Conservation (phyloP, 2,329 filamentous ascomycete genomes). For the Tympanopsis confertula region DNA sequence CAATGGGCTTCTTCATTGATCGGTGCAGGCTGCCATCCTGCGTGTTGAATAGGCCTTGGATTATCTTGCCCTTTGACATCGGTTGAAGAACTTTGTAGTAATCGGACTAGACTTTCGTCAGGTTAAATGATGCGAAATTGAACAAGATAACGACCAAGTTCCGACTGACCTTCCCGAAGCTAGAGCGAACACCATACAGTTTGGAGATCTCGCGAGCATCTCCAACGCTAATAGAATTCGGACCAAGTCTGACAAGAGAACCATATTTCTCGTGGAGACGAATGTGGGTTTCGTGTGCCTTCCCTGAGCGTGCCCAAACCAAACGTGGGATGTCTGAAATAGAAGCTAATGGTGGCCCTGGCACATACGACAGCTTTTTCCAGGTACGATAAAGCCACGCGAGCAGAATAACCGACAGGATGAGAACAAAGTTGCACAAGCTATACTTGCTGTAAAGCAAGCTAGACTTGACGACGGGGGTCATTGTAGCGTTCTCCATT, state of each 20-base stretch:
- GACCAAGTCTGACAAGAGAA: neutral
- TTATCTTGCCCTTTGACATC: slow-evolving; percentile 7
- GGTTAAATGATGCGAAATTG: neutral
- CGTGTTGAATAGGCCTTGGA: slow-evolving; percentile 11
- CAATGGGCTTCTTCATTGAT: slow-evolving; percentile 8
- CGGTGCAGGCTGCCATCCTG: slow-evolving; percentile 10
- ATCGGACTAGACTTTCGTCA: slow-evolving; percentile 5
- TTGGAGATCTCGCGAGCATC: neutral
- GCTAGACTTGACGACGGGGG: too few relatives aligned
- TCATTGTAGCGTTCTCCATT: too few relatives aligned
- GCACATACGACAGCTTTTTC: too few relatives aligned
- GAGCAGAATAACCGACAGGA: too few relatives aligned
- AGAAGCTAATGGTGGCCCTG: neutral
- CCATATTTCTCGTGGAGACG: neutral
- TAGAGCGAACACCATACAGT: neutral
- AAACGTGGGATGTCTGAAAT: too few relatives aligned
- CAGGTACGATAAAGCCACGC: too few relatives aligned
- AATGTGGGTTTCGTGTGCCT: neutral
- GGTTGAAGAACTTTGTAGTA: slow-evolving; percentile 10
- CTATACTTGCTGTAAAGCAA: too few relatives aligned
- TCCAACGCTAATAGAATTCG: neutral
- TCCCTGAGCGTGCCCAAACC: too few relatives aligned
- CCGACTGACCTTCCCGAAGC: neutral
- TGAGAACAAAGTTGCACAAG: too few relatives aligned
- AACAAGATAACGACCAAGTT: neutral